These are phyloP conservation scores for Lodderomyces theae DNA, from an alignment of 1,139 yeast genomes.

Conservation along the genomic window DNA sequence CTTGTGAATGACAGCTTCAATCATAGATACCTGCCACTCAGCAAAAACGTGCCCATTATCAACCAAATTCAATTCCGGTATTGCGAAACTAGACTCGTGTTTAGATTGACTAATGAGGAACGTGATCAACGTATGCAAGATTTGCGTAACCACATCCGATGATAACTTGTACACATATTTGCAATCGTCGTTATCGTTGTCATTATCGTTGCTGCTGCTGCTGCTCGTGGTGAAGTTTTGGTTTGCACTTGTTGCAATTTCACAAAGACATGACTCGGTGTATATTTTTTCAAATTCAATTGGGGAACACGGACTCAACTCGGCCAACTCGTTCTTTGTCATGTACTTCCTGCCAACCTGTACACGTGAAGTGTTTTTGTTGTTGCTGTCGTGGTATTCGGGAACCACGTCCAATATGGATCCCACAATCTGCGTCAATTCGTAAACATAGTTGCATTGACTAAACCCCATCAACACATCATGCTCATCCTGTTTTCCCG, in stretches of 20 bases:
- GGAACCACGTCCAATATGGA: conserved; percentile 41
- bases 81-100: not conserved
- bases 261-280: conserved; percentile 58
- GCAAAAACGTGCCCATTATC: not conserved
- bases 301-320: conserved; percentile 46
- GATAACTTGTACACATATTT: conserved; percentile 21
- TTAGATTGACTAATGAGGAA: conserved; percentile 36
- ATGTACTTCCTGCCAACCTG: not conserved
- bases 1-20: not conserved
- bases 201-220: too few species aligned
- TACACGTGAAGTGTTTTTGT: not conserved
- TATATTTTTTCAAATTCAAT: conserved; percentile 53
- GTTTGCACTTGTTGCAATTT: conserved; percentile 25
- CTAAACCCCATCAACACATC: conserved; percentile 39
- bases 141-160: conserved; percentile 24
- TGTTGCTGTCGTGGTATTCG: not conserved
- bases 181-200: not conserved
- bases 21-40: not conserved
- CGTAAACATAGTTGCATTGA: conserved; percentile 48
- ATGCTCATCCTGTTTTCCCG: too few species aligned
- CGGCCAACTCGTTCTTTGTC: not conserved
- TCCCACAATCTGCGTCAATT: conserved; percentile 34
- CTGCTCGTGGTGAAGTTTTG: too few species aligned
- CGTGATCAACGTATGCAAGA: conserved; percentile 46
- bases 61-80: not conserved